Base-by-base conservation (phyloP, 352 stramenopile species). In the Phytopythium boreale region DNA sequence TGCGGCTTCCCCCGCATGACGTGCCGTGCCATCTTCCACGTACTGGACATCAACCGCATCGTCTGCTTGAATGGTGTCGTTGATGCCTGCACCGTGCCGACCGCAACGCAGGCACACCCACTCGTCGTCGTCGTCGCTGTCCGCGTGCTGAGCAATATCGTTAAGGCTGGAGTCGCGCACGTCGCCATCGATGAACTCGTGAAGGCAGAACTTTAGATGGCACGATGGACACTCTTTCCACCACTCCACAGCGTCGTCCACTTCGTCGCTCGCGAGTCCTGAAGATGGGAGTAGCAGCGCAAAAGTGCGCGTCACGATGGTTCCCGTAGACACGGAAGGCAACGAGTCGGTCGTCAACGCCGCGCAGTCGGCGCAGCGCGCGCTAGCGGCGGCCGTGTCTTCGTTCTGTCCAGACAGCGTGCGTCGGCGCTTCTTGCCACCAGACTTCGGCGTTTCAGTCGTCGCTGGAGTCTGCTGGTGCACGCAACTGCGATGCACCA, bases 401-500 rank as follows among this genome's bases (percentile, higher is more conserved):
- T 55, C 24, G 12, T 12, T 43, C 17, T 15, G 19, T 43, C 4
- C 10, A 1, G 63, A 62, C 17, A 49, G 61, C 26, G 51, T 20
- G n/a, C 71, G 66, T 26, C 67, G 61, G 49, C 71, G 61, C 60
- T 79, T 82, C 46, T 39, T 70, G 17, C 58, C 53, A 1, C 58
- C 56, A 49, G 52, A 36, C 44, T 72, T 68, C 20, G n/a, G 9
- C 14, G 41, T 69, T 56, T 61, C 65, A 43, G 67, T 64, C 37
- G 68, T 67, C 37, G 27, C 36, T 34, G 2, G n/a, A n/a, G 39
- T 3, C 4, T 71, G 20, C 26, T 24, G 41, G 17, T 61, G 22
- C n/a, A 79, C 70, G 61, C 80, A 86, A 22, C 57, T 65, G 26
- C 68, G 70, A 52, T 89, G 70, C 31, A 77, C 59, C n/a, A 41